Evolutionary conservation across 148 eudicot genomes (phyloP).

Genomic region (Cornus suecica): DNA sequence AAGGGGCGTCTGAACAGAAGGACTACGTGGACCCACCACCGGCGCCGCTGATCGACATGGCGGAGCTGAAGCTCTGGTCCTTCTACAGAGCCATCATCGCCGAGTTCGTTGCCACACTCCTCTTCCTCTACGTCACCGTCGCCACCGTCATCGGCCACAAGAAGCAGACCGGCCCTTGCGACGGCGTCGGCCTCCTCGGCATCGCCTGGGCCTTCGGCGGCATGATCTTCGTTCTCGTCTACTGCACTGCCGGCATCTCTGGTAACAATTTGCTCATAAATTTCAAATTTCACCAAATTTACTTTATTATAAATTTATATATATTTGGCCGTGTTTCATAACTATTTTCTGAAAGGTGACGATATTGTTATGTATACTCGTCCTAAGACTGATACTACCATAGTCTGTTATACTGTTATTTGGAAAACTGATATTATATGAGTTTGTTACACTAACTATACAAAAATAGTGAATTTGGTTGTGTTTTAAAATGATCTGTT

Average conservation of each 20-base stretch:
- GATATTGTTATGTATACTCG: too few species aligned
- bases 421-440: too few species aligned
- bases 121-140: slow-evolving; percentile 35
- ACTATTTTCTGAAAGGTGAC: too few species aligned
- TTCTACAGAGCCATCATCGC: slow-evolving; percentile 34
- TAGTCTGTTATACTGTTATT: too few species aligned
- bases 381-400: too few species aligned
- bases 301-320: too few species aligned
- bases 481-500: too few species aligned
- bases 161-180: slow-evolving; percentile 24
- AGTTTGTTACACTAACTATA: too few species aligned
- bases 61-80: slow-evolving; percentile 28
- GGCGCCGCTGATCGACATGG: slow-evolving; percentile 23
- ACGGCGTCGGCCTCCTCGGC: slow-evolving; percentile 32
- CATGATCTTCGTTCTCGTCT: slow-evolving; percentile 41
- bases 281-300: too few species aligned
- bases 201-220: slow-evolving; percentile 38
- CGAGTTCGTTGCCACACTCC: slow-evolving; percentile 37
- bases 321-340: too few species aligned
- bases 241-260: slow-evolving; percentile 42
- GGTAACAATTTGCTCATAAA: too few species aligned
- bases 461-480: too few species aligned
- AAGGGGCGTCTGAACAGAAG: slow-evolving; percentile 18
- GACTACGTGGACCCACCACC: slow-evolving; percentile 36
- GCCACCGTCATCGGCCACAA: slow-evolving; percentile 39